Base-by-base conservation (phyloP, 805 yeast species). In the Ogataea populi-albae region DNA sequence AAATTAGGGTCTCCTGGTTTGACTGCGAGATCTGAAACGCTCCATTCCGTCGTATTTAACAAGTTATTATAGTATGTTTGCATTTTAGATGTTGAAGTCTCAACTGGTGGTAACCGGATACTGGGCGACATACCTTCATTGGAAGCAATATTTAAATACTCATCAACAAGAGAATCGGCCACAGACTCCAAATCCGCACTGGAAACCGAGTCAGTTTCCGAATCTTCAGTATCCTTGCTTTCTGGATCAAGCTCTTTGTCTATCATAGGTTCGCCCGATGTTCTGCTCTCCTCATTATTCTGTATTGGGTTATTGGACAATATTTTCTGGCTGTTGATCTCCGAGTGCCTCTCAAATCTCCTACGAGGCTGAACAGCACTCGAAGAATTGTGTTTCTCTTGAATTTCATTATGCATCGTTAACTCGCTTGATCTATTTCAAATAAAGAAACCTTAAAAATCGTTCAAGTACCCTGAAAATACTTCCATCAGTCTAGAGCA, bases 1-100 rank as follows among this genome's bases (percentile, higher is more conserved):
- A 61, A 61, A 14, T 40, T 15, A 1, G 32, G 24, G n/a, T 61
- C 64, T 6, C 65, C 65, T 1, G 66, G 66, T 27, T 52, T 49
- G 5, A 56, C 56, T 19, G 50, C 47, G 14, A 61, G 45, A 21
- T 51, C 49, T 3, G 55, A 49, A 11, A 58, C 48, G 27, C 55
- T 50, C 64, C 64, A 60, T 24, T 50, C 39, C 4, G 55, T 43
- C 10, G 47, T 35, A 35, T 57, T 59, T 15, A 60, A 38, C 18
- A 59, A 37, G 2, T 49, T 33, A 15, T 52, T 43, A 29, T 55
- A 55, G 41, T 51, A 58, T 18, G 40, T 41, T 12, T 45, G 43
- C 26, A 51, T 20, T n/a, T 35, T 28, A 10, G 43, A 23, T 5
- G 37, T 30, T 6, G 41, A n/a, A 7, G 27, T 23, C 7, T 28